Percentiles rank a stretch among this genome's conserved stretches.
Evolutionary conservation across 495 filamentous ascomycete species (phyloP).

Genomic region (Hyaloscypha bicolor): DNA sequence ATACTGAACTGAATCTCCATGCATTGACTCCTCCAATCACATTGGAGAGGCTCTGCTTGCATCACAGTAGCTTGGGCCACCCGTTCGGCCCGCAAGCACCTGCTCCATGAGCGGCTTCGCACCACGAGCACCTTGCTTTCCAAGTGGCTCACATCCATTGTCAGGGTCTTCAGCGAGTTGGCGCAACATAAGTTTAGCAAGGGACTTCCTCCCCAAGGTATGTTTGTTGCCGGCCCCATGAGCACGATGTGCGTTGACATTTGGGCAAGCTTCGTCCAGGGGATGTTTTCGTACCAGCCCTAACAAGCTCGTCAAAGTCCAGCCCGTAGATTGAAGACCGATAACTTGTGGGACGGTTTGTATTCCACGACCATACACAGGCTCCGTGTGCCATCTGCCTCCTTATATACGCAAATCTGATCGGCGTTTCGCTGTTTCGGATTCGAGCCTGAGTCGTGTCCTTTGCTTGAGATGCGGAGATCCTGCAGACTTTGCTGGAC

Average conservation of each 20-base stretch:
- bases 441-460: constrained; percentile 25
- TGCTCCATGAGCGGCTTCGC: too few species aligned
- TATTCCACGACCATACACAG: constrained; percentile 38
- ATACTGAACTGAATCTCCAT: too few species aligned
- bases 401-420: constrained; percentile 31
- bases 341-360: constrained; percentile 43
- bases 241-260: constrained; percentile 19
- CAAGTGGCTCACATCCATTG: constrained; percentile 25
- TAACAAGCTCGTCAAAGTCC: constrained; percentile 34
- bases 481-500: constrained; percentile 27
- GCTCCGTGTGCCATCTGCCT: constrained; percentile 28
- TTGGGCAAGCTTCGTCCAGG: constrained; percentile 22
- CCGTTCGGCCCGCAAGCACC: too few species aligned
- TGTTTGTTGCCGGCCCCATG: constrained; percentile 17
- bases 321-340: constrained; percentile 32
- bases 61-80: too few species aligned
- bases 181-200: constrained; percentile 18
- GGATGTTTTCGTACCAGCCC: constrained; percentile 24
- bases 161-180: constrained; percentile 22
- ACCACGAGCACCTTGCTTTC: constrained; percentile 26
- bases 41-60: too few species aligned
- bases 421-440: constrained; percentile 16
- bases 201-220: constrained; percentile 21
- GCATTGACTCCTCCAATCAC: too few species aligned
- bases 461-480: constrained; percentile 26